Percentiles rank a stretch among this genome's conserved stretches.
Conservation (phyloP, 2,329 filamentous ascomycete genomes). For the Fusarium mexicanum region DNA sequence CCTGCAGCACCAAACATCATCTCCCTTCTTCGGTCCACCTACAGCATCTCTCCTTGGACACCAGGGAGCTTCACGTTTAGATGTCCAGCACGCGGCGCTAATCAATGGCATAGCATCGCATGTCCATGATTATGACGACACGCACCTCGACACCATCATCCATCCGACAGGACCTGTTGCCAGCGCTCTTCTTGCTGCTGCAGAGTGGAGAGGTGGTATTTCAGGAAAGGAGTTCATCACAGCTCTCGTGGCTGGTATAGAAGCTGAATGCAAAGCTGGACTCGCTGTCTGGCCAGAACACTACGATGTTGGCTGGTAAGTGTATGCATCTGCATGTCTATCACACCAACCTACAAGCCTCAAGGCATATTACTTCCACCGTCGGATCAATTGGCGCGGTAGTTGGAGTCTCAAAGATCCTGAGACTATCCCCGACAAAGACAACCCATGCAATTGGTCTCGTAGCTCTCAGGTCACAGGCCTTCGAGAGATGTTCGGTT, state of each 20-base stretch:
- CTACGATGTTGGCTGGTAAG: conserved; percentile 5
- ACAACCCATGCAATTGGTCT: not conserved
- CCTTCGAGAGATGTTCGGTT: conserved; percentile 5
- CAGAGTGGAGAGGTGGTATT: not conserved
- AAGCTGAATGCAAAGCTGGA: conserved; percentile 1
- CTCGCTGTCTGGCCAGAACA: not conserved
- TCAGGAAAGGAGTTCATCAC: not conserved
- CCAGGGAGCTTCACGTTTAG: not conserved
- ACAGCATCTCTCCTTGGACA: not conserved
- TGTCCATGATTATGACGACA: conserved; percentile 6
- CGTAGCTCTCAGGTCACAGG: not conserved
- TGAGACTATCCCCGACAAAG: not conserved
- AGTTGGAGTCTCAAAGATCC: not conserved
- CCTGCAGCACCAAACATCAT: not conserved
- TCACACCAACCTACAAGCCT: fast-evolving
- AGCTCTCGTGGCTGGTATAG: not conserved
- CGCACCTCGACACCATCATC: not conserved
- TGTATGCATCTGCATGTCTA: not conserved
- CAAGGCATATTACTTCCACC: not conserved
- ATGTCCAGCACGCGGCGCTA: not conserved
- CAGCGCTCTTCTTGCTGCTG: not conserved
- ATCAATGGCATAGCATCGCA: conserved; percentile 7
- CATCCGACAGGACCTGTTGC: conserved; percentile 4
- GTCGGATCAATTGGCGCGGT: not conserved
- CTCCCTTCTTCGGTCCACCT: not conserved